Evolutionary conservation across 495 filamentous ascomycete genomes (phyloP).

Genomic region (Aspergillus avenaceus): DNA sequence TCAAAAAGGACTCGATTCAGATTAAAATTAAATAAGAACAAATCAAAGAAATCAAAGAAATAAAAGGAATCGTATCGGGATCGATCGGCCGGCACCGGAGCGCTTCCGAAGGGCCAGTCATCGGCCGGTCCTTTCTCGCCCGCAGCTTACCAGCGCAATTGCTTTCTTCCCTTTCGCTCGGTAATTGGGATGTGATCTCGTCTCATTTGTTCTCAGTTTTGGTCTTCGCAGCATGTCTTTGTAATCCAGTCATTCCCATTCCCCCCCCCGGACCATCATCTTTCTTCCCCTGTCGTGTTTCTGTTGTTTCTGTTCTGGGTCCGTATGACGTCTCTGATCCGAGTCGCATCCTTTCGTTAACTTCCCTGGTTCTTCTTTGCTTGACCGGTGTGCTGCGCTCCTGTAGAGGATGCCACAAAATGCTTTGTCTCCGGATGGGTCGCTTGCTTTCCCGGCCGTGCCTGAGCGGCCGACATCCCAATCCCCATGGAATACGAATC

Average conservation of each 20-base stretch:
- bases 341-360: constrained; percentile 1
- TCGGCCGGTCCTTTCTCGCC: constrained; percentile 30
- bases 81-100: constrained; percentile 34
- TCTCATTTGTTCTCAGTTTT: constrained; percentile 2
- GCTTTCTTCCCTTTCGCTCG: neutral
- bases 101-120: constrained; percentile 4
- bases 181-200: constrained; percentile 10
- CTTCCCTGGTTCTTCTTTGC: neutral
- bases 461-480: constrained; percentile 17
- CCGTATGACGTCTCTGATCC: neutral
- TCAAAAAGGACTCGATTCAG: no score
- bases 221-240: neutral
- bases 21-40: no score
- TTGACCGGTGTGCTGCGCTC: neutral
- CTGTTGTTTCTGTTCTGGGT: neutral
- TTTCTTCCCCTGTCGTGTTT: constrained; percentile 13
- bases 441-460: constrained; percentile 25
- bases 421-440: constrained; percentile 27
- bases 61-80: no score
- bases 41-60: no score
- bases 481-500: constrained; percentile 72
- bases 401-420: constrained; percentile 27
- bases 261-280: neutral
- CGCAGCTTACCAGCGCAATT: constrained; percentile 15
- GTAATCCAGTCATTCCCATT: neutral